Base-by-base conservation (phyloP, 441 rosid species). In the Mallotus japonicus region DNA sequence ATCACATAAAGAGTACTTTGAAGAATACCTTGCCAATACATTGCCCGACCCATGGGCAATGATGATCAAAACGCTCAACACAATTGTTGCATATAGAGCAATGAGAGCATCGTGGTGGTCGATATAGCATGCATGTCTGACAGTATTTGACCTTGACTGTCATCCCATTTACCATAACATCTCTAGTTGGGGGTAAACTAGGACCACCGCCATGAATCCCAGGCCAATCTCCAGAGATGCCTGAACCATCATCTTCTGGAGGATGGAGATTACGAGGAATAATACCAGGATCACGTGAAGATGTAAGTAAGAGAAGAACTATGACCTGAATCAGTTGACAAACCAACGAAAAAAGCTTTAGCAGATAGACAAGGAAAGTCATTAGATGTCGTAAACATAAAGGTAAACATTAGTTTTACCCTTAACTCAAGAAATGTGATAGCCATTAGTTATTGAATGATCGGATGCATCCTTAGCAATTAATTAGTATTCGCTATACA, bases 21-120 rank as follows among this genome's bases (percentile, higher is more conserved):
- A 70, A 62, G 54, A 70, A 44, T 85, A 93, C 98, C 95, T 87
- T 87, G 75, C 95, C 98, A 53, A 93, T 87, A 71, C 98, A 93
- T 66, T 93, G 98, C 46, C 97, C 98, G 24, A 91, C 96, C 98
- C 98, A 90, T 0, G 97, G 98, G 75, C 98, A 91, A 77, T 93
- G 98, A 76, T 93, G 98, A 87, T 91, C 98, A 69, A 93, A 90
- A 55, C 90, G 91, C 78, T 90, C 96, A 14, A 91, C 91, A 62
- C 98, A 93, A 79, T 93, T 93, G 65, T 89, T 91, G 67, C 98
- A 90, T 58, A 85, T 82, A 42, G 98, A 93, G 82, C 97, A 91
- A 71, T 93, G 98, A 71, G 91, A 93, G 74, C 94, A 91, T 12
- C 98, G 87, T 32, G 98, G 97, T 4, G 96, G 92, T 70, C 98